Evolutionary conservation across 345 rosid species (phyloP).

Genomic region (Kandelia obovata): DNA sequence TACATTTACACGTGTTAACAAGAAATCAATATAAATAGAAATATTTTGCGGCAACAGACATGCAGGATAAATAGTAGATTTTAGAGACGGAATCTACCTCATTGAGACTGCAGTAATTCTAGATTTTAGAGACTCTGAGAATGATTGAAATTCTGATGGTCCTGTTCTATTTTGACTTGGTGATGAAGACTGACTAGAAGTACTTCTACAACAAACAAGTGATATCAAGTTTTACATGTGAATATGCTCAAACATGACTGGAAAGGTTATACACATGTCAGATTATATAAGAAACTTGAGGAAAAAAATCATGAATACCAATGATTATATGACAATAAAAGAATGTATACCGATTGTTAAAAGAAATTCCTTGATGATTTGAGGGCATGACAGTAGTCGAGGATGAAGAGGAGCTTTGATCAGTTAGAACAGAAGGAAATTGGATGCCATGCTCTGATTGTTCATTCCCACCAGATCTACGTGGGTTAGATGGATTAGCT

Average conservation of each 20-base stretch:
- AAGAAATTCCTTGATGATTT: slow-evolving; percentile 36
- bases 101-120: slow-evolving; percentile 71
- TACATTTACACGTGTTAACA: not conserved
- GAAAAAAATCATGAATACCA: slow-evolving; percentile 28
- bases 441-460: slow-evolving; percentile 21
- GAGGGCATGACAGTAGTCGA: slow-evolving; percentile 28
- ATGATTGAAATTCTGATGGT: slow-evolving; percentile 78
- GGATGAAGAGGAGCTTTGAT: slow-evolving; percentile 34
- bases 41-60: not conserved
- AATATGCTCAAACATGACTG: not conserved
- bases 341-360: slow-evolving; percentile 37
- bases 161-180: slow-evolving; percentile 67
- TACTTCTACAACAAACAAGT: slow-evolving; percentile 15
- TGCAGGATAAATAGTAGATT: not conserved
- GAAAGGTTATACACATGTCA: not conserved
- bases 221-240: not conserved
- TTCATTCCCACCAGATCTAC: slow-evolving; percentile 25
- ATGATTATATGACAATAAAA: slow-evolving; percentile 1
- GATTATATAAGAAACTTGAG: not conserved
- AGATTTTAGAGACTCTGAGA: slow-evolving; percentile 79
- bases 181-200: slow-evolving; percentile 29
- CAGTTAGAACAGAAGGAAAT: slow-evolving; percentile 23
- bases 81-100: slow-evolving; percentile 39
- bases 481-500: slow-evolving; percentile 17
- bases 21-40: slow-evolving; percentile 8